A percentile compares a stretch with the other conserved stretches of the same genome.
phyloP scores from a whole-genome alignment of 2,329 filamentous ascomycete species.

The Ophiostoma piceae region DNA sequence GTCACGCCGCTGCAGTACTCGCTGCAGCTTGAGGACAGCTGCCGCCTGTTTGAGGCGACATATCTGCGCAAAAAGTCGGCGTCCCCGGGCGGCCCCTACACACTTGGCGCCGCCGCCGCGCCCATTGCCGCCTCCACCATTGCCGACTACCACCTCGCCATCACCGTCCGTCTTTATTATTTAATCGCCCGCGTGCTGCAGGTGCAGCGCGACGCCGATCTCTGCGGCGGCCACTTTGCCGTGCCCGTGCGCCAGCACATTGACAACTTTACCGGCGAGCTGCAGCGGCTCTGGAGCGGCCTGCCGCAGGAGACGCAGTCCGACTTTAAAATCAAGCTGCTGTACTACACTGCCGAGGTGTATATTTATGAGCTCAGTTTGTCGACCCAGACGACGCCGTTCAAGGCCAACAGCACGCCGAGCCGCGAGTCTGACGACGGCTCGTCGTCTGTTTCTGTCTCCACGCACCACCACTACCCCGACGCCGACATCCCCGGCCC shows the following conservation, averaged over 20 bases:
- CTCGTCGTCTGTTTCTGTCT: not conserved
- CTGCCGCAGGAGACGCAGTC: constrained; percentile 20
- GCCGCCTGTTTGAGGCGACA: constrained; percentile 23
- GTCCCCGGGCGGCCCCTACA: not conserved
- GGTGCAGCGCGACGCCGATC: constrained; percentile 25
- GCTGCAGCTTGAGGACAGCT: constrained; percentile 27
- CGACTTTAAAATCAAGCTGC: constrained; percentile 24
- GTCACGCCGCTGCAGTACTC: constrained; percentile 44
- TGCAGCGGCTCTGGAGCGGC: constrained; percentile 21
- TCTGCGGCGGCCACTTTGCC: constrained; percentile 20
- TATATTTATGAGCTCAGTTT: constrained; percentile 28
- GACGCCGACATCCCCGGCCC: constrained; percentile 16
- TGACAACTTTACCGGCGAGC: constrained; percentile 22
- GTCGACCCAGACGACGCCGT: constrained; percentile 17
- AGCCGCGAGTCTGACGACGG: constrained; percentile 22
- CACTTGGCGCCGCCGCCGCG: not conserved
- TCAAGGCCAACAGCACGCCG: constrained; percentile 18
- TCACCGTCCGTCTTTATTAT: constrained; percentile 26
- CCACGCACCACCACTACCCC: not conserved
- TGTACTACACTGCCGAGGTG: constrained; percentile 27
- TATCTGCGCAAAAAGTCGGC: constrained; percentile 16
- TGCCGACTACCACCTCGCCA: constrained; percentile 25
- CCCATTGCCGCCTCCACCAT: constrained; percentile 13
- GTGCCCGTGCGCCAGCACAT: constrained; percentile 23
- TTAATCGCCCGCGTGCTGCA: constrained; percentile 25